These are phyloP conservation scores for Ambrosia artemisiifolia DNA, from an alignment of 129 eudicot genomes.

Conservation along the genomic window DNA sequence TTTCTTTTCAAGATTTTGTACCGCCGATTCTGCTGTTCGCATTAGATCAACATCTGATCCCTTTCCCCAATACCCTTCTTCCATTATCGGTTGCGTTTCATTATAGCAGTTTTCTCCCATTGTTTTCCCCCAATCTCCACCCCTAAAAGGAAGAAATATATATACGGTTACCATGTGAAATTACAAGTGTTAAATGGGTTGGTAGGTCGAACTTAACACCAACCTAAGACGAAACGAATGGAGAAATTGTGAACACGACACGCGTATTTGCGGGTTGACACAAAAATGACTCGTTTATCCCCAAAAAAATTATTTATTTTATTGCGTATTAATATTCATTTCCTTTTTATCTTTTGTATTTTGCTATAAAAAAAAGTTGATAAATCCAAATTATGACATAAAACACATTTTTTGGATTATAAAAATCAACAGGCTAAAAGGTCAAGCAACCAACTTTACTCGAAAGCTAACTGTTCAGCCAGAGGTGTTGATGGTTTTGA, in stretches of 20 bases:
- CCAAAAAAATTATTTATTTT: neutral
- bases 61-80: slow-evolving; percentile 46
- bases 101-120: slow-evolving; percentile 47
- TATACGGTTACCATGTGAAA: slow-evolving; percentile 1
- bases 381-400: too few species aligned
- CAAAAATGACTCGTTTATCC: neutral
- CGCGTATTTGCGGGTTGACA: neutral
- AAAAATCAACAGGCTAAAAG: too few species aligned
- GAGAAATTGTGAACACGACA: neutral
- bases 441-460: too few species aligned
- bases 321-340: neutral
- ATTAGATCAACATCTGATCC: slow-evolving; percentile 51
- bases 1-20: slow-evolving; percentile 42
- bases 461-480: too few species aligned
- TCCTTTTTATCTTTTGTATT: too few species aligned
- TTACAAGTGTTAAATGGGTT: neutral
- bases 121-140: slow-evolving; percentile 56
- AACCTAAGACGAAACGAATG: neutral
- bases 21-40: slow-evolving; percentile 38
- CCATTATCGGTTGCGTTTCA: slow-evolving; percentile 49
- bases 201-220: neutral
- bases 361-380: too few species aligned
- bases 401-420: too few species aligned
- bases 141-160: slow-evolving; percentile 32
- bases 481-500: neutral